These are phyloP conservation scores for Mucor lusitanicus DNA, from an alignment of 371 early-diverging fungal species.

Conservation along the genomic window DNA sequence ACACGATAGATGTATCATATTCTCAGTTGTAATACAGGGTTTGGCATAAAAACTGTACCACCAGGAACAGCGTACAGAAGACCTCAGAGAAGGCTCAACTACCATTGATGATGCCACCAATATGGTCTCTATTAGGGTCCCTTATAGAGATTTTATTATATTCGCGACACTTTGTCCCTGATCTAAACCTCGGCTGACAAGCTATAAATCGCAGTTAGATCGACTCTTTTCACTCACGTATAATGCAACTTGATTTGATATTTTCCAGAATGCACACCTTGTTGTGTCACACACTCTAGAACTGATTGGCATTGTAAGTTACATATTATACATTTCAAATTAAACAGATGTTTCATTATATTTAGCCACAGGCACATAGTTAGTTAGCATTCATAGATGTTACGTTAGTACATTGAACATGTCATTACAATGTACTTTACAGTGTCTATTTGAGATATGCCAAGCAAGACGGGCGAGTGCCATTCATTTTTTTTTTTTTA, in stretches of 20 bases:
- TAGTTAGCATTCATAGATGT: slow-evolving; percentile 92
- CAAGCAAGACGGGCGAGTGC: slow-evolving; percentile 67
- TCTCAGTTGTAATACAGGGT: too few species aligned
- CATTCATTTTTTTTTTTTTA: slow-evolving; percentile 66
- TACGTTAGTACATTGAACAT: slow-evolving; percentile 60
- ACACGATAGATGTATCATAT: too few species aligned
- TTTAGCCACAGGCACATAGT: slow-evolving; percentile 89
- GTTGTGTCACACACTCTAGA: slow-evolving; percentile 92
- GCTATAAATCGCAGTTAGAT: slow-evolving; percentile 78
- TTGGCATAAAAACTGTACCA: too few species aligned
- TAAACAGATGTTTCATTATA: not conserved
- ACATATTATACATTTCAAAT: not conserved
- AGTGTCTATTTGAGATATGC: slow-evolving; percentile 81
- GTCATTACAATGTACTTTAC: not conserved
- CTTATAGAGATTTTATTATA: too few species aligned
- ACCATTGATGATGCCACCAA: too few species aligned
- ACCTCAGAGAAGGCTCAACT: too few species aligned
- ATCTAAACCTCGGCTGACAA: too few species aligned
- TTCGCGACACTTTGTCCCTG: too few species aligned
- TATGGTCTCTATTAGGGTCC: too few species aligned
- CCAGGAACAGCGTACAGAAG: too few species aligned
- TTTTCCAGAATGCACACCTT: slow-evolving; percentile 88
- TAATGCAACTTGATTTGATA: slow-evolving; percentile 85
- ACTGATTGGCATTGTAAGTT: slow-evolving; percentile 82
- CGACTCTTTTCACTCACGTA: slow-evolving; percentile 80